Evolutionary conservation across 208 protist genomes (phyloP).

Genomic region (Acanthamoeba healyi): DNA sequence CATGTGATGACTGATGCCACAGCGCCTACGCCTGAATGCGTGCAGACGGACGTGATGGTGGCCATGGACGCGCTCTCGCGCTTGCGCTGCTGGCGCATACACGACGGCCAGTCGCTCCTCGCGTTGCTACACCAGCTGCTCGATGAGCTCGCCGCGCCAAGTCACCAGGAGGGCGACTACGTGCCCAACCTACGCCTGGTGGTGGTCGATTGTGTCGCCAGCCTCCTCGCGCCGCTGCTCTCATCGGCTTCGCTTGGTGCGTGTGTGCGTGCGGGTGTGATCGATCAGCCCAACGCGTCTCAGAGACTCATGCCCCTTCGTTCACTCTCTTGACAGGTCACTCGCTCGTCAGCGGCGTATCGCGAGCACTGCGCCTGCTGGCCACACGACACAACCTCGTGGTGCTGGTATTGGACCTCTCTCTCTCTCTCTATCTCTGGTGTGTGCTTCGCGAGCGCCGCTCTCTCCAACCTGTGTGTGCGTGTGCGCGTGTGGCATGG

Average conservation of each 20-base stretch:
- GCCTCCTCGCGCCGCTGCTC: background rate
- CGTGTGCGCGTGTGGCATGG: background rate
- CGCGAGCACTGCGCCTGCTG: background rate
- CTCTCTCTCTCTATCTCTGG: background rate
- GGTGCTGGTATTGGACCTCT: background rate
- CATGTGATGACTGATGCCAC: too few species aligned
- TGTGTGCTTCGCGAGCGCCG: too few species aligned
- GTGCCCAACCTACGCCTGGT: background rate
- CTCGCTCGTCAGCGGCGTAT: constrained; percentile 3
- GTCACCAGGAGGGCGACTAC: background rate
- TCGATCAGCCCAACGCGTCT: background rate
- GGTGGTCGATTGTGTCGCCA: background rate
- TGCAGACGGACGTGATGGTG: background rate
- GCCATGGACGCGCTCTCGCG: background rate
- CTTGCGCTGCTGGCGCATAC: constrained; percentile 18
- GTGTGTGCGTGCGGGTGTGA: background rate
- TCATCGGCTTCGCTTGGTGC: background rate
- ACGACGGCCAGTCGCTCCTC: background rate
- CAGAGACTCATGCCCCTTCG: background rate
- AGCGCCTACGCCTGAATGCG: background rate
- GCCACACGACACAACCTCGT: constrained; percentile 2
- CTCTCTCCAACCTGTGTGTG: too few species aligned
- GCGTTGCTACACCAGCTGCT: background rate
- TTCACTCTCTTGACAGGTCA: background rate
- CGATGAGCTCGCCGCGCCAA: background rate